Percentiles rank a stretch among this genome's conserved stretches.
phyloP scores from a whole-genome alignment of 1,284 basidiomycete species.

The Trametes sp. region DNA sequence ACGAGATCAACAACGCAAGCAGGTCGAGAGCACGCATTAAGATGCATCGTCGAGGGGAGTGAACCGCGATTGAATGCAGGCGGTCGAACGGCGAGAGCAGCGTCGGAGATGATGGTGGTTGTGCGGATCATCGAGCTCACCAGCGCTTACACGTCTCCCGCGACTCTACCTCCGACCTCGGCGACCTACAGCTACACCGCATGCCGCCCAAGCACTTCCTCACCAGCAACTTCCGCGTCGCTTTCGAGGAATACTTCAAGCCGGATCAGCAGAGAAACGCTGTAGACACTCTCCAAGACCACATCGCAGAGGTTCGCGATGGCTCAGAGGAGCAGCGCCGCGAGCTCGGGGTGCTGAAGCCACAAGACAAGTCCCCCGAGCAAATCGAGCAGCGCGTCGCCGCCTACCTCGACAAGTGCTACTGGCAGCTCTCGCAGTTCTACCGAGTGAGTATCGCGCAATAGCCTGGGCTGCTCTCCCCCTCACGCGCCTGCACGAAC shows the following conservation, averaged over 20 bases:
- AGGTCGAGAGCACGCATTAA: background rate
- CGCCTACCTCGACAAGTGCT: slow-evolving; percentile 36
- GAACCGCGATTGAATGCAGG: background rate
- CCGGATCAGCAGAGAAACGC: slow-evolving; percentile 32
- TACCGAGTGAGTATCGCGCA: slow-evolving; percentile 29
- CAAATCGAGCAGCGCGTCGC: slow-evolving; percentile 31
- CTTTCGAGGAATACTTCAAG: slow-evolving; percentile 33
- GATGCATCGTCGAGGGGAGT: background rate
- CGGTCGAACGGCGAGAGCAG: background rate
- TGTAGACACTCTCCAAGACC: slow-evolving; percentile 29
- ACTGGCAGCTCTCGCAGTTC: slow-evolving; percentile 38
- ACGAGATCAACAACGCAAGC: background rate
- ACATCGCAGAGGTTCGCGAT: slow-evolving; percentile 35
- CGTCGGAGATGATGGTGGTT: slow-evolving; percentile 1
- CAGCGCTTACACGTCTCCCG: slow-evolving; percentile 3
- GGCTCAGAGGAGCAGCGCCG: slow-evolving; percentile 34
- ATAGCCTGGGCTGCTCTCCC: background rate
- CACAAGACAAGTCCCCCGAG: slow-evolving; percentile 31
- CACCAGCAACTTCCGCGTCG: slow-evolving; percentile 34
- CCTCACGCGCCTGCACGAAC: slow-evolving; percentile 15
- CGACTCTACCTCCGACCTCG: background rate
- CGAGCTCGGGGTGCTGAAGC: slow-evolving; percentile 33
- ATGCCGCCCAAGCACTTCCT: slow-evolving; percentile 33
- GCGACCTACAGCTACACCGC: background rate
- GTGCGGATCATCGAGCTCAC: slow-evolving; percentile 6